A percentile compares a stretch with the other conserved stretches of the same genome.
Conservation (phyloP, 2,329 filamentous ascomycete genomes). For the Phyllosticta citribraziliensis region DNA sequence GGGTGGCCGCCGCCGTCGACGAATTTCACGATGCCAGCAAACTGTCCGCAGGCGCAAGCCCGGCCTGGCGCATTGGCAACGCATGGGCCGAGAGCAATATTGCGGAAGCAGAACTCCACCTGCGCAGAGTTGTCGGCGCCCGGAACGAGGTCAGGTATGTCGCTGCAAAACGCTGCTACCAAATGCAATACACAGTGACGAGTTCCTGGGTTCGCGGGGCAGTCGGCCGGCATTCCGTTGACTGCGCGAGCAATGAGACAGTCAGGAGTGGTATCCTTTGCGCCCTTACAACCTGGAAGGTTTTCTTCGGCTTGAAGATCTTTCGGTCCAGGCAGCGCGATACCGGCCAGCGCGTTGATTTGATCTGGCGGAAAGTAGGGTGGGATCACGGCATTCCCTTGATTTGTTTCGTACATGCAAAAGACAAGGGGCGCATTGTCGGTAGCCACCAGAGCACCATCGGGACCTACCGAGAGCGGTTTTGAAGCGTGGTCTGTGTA, state of each 20-base stretch:
- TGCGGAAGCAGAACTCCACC: not conserved
- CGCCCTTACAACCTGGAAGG: not conserved
- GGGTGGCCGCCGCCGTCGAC: not conserved
- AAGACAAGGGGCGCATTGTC: not conserved
- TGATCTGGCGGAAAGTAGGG: not conserved
- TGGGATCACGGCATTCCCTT: not conserved
- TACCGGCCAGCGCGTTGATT: not conserved
- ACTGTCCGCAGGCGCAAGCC: not conserved
- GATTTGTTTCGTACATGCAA: not conserved
- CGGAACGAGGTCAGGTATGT: not conserved
- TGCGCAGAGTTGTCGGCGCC: not conserved
- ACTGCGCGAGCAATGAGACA: not conserved
- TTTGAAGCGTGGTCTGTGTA: not conserved
- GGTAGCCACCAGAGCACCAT: not conserved
- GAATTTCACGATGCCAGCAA: not conserved
- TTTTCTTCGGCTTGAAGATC: not conserved
- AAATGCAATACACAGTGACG: not conserved
- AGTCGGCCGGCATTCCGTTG: not conserved
- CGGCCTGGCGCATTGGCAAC: not conserved
- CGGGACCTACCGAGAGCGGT: not conserved
- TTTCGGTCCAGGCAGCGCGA: not conserved
- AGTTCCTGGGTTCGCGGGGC: not conserved
- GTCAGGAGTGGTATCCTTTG: not conserved
- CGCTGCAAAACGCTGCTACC: not conserved
- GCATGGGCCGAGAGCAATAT: not conserved